phyloP scores from a whole-genome alignment of 2,329 filamentous ascomycete species.

The Xylaria digitata region DNA sequence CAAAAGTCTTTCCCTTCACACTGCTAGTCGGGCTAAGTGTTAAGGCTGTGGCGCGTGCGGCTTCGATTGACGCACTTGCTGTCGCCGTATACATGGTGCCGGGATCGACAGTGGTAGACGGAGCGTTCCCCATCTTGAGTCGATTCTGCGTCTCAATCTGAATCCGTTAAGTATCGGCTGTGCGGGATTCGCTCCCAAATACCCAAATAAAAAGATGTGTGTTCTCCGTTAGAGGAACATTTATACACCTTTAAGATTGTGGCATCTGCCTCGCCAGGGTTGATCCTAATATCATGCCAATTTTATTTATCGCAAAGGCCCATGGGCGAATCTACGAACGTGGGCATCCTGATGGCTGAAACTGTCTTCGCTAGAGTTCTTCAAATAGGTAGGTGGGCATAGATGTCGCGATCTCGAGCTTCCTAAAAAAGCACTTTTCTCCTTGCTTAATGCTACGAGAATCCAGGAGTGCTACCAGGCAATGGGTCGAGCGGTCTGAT shows the following conservation, averaged over 20 bases:
- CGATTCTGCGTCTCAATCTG: constrained; percentile 8
- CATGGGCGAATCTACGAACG: constrained; percentile 2
- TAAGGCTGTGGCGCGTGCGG: constrained; percentile 55
- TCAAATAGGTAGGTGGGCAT: constrained; percentile 33
- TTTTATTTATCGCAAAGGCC: background rate
- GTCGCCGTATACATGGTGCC: constrained; percentile 41
- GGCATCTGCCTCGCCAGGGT: background rate
- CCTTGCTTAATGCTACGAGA: constrained; percentile 17
- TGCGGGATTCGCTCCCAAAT: background rate
- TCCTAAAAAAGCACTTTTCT: constrained; percentile 31
- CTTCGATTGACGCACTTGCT: constrained; percentile 35
- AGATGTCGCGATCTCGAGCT: constrained; percentile 22
- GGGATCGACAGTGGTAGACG: constrained; percentile 31
- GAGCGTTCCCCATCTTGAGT: constrained; percentile 34
- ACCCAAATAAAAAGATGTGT: background rate
- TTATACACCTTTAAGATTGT: background rate
- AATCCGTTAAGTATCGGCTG: background rate
- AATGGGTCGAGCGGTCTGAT: background rate
- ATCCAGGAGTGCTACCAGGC: background rate
- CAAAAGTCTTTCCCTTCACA: constrained; percentile 66
- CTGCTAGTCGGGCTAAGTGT: constrained; percentile 58
- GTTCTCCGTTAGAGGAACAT: background rate
- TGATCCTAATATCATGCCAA: background rate
- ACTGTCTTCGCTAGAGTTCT: background rate
- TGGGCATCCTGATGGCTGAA: background rate